Base-by-base conservation (phyloP, 1,284 basidiomycete genomes). In the Phylloporus sp. region DNA sequence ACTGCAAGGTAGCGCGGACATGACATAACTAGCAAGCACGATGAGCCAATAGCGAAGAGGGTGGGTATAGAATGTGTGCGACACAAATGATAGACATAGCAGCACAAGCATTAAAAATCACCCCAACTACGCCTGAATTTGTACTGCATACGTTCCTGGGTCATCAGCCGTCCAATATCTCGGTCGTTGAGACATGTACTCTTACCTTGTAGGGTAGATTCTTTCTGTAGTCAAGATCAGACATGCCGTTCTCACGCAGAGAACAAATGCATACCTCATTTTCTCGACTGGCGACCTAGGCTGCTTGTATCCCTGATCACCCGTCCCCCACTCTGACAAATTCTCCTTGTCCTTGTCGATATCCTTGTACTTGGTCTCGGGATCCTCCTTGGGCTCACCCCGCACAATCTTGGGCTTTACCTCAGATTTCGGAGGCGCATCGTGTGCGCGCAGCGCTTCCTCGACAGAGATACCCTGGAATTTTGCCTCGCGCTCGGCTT, bases 41-140 rank as follows among this genome's bases (percentile, higher is more conserved):
- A 43, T 14, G 43, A 23, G 19, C 43, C 43, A 45, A 65, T 6
- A 43, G 25, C 27, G 20, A 52, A 61, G 45, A 60, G 57, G 43
- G 12, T 65, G 65, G 78, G 74, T 76, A 79, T 79, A 80, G 71
- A 71, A 80, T 77, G 77, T 76, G 59, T 47, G 58, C 49, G 47
- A 74, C 35, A 66, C 68, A 62, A 19, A 43, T 15, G 41, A 43
- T 43, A 43, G 20, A 43, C 17, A 43, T 43, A 19, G 20, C 41
- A 41, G 39, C 6, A 27, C 43, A 68, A 69, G 37, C 60, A 67
- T 52, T 74, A 95, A 80, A 95, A 95, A 79, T 95, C 93, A 47
- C 92, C 92, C 92, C 93, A 94, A 72, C 83, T 92, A 63, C 92
- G 88, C 63, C 89, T 88, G 88, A 95, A 94, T 81, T 95, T 95